Percentiles rank a stretch among this genome's conserved stretches.
These are phyloP conservation scores for Jaltomata sinuosa DNA, from an alignment of 257 asterid genomes.

Conservation along the genomic window DNA sequence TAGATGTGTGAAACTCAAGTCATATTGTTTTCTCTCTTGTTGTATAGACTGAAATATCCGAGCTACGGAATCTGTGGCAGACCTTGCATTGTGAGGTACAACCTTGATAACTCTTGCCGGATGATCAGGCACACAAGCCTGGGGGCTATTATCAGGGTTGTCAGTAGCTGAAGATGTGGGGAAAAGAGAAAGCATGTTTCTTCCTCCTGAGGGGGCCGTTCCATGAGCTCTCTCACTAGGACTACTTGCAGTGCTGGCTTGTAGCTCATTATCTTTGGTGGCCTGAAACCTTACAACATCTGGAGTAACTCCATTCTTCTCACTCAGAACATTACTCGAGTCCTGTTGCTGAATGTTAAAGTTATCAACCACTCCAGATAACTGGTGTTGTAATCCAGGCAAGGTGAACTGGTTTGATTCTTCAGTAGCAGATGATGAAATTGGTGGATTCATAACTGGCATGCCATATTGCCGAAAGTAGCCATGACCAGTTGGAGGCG, in stretches of 20 bases:
- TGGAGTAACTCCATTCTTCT: conserved; percentile 7
- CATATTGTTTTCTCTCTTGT: conserved; percentile 65
- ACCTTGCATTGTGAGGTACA: conserved; percentile 58
- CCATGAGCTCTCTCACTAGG: conserved; percentile 22
- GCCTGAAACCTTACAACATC: conserved; percentile 1
- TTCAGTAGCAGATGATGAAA: conserved; percentile 28
- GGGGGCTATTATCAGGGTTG: conserved; percentile 7
- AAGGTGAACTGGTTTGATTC: conserved; percentile 19
- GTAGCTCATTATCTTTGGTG: conserved; percentile 40
- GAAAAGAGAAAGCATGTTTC: conserved; percentile 43
- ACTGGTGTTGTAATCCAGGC: conserved; percentile 11
- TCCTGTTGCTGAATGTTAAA: conserved; percentile 7
- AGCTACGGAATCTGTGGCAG: conserved; percentile 80
- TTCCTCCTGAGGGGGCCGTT: conserved; percentile 11
- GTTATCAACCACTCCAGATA: conserved; percentile 17
- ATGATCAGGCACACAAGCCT: conserved; percentile 6
- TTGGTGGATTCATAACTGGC: conserved; percentile 37
- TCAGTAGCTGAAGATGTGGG: conserved; percentile 27
- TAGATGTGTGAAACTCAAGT: conserved; percentile 14
- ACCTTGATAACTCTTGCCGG: conserved; percentile 54
- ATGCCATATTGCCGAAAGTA: conserved; percentile 48
- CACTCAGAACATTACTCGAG: conserved; percentile 11
- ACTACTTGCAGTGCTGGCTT: conserved; percentile 56
- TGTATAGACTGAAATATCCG: conserved; percentile 77
- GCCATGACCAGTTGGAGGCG: conserved; percentile 27